phyloP scores from a whole-genome alignment of 164 flowering plant species.

The Macadamia integrifolia region DNA sequence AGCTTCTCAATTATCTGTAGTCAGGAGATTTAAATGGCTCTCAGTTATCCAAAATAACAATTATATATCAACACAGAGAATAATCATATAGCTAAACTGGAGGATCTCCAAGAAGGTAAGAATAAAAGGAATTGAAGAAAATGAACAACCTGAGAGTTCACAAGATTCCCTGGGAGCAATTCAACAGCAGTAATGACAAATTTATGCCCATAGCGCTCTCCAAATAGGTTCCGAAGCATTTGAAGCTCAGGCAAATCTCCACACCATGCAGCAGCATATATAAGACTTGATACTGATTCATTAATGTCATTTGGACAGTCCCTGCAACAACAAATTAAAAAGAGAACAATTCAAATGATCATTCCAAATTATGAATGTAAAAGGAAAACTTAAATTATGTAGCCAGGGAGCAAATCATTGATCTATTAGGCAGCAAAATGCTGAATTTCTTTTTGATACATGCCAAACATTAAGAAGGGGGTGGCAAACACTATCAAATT shows the following conservation, averaged over 20 bases:
- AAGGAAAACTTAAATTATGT: neutral
- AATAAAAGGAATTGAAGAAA: neutral
- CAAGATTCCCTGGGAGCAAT: conserved; percentile 60
- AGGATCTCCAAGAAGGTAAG: neutral
- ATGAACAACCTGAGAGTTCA: conserved; percentile 46
- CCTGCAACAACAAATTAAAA: conserved; percentile 27
- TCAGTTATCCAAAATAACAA: neutral
- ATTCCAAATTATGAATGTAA: neutral
- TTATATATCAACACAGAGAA: neutral
- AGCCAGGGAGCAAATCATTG: neutral
- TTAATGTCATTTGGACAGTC: conserved; percentile 73
- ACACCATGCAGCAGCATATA: conserved; percentile 75
- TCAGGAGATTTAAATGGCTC: neutral
- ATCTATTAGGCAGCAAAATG: neutral
- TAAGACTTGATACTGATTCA: conserved; percentile 78
- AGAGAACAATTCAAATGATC: neutral
- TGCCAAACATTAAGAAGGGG: neutral
- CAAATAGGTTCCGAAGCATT: conserved; percentile 52
- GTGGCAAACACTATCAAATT: neutral
- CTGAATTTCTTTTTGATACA: neutral
- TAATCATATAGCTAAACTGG: neutral
- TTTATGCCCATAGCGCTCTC: conserved; percentile 60
- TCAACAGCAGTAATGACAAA: conserved; percentile 47
- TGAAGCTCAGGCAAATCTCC: conserved; percentile 83
- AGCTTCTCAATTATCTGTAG: conserved; percentile 36